Evolutionary conservation across 2,329 filamentous ascomycete genomes (phyloP).

Genomic region (Exophiala dermatitidis): DNA sequence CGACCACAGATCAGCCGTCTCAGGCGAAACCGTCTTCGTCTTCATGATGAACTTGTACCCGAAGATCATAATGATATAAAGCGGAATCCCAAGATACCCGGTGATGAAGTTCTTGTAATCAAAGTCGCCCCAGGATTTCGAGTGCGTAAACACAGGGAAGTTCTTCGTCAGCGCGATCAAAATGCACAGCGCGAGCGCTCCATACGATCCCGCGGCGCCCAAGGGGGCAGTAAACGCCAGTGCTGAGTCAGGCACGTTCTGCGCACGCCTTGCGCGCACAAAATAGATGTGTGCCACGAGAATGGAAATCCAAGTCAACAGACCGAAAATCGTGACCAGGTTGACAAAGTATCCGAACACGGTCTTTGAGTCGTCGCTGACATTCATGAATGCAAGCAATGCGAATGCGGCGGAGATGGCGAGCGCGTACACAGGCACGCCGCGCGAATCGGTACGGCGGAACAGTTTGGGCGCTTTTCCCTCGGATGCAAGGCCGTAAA

Average conservation of each 20-base stretch:
- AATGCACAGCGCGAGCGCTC: conserved; percentile 61
- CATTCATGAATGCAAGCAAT: conserved; percentile 63
- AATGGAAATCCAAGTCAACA: conserved; percentile 62
- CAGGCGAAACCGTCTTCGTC: conserved; percentile 49
- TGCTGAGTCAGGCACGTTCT: conserved; percentile 48
- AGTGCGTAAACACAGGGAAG: conserved; percentile 61
- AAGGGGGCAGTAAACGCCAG: conserved; percentile 64
- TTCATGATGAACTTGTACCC: conserved; percentile 57
- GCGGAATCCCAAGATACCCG: conserved; percentile 67
- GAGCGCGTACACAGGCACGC: conserved; percentile 63
- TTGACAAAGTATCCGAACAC: conserved; percentile 63
- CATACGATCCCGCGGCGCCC: conserved; percentile 61
- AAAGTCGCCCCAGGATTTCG: conserved; percentile 46
- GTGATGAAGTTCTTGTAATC: conserved; percentile 72
- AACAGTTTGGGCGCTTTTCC: conserved; percentile 66
- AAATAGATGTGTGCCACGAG: conserved; percentile 62
- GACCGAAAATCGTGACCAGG: conserved; percentile 57
- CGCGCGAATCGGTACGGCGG: conserved; percentile 61
- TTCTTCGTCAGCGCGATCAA: conserved; percentile 77
- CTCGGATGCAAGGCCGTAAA: conserved; percentile 66
- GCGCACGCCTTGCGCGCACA: conserved; percentile 55
- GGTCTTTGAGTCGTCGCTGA: conserved; percentile 48
- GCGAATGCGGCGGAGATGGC: conserved; percentile 54
- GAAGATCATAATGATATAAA: conserved; percentile 63
- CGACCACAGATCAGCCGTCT: conserved; percentile 60